phyloP scores from a whole-genome alignment of 1,284 basidiomycete species.

The Apiotrichum montevideense region DNA sequence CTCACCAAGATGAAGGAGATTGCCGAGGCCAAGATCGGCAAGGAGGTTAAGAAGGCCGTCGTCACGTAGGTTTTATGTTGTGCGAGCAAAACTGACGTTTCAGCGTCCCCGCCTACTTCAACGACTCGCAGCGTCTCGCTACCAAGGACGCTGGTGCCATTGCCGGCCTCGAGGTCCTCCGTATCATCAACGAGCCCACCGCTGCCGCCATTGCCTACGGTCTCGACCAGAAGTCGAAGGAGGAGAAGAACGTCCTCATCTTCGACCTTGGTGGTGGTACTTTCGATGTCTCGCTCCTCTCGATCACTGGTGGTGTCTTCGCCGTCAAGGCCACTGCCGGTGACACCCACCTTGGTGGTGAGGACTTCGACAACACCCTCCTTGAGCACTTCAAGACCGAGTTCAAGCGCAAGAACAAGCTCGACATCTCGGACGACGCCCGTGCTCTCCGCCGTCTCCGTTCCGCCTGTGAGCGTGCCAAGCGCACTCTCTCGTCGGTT shows the following conservation, averaged over 20 bases:
- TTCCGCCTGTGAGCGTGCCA: conserved; percentile 97
- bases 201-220: conserved; percentile 55
- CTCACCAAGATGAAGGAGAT: conserved; percentile 95
- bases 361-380: conserved; percentile 98
- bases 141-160: conserved; percentile 61
- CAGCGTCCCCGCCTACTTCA: conserved; percentile 68
- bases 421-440: conserved; percentile 91
- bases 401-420: conserved; percentile 66
- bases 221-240: conserved; percentile 67
- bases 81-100: conserved; percentile 3
- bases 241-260: conserved; percentile 97
- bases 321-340: conserved; percentile 74
- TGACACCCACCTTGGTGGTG: conserved; percentile 98
- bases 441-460: conserved; percentile 92
- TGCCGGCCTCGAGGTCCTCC: conserved; percentile 60
- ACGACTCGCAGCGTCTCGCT: conserved; percentile 61
- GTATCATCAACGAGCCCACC: conserved; percentile 62
- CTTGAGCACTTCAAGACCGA: conserved; percentile 72
- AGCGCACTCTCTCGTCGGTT: conserved; percentile 95
- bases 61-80: conserved; percentile 49
- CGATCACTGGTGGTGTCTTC: conserved; percentile 60
- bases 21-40: conserved; percentile 59
- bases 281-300: conserved; percentile 61
- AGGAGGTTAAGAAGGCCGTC: conserved; percentile 60
- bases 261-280: conserved; percentile 97